phyloP scores from a whole-genome alignment of 768 basidiomycete species.

The Mycena olivaceomarginata region DNA sequence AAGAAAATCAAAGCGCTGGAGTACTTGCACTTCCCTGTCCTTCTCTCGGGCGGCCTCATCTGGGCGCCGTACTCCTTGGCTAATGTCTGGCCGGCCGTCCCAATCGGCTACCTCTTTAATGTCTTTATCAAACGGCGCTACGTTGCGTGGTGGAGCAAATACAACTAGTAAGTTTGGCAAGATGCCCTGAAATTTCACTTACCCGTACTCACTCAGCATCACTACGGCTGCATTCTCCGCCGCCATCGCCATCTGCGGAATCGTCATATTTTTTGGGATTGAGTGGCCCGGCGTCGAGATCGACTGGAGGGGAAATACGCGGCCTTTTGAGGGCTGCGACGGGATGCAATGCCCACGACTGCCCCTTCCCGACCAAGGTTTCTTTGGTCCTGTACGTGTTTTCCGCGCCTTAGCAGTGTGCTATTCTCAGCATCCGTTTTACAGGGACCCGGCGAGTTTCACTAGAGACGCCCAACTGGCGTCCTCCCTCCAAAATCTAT shows the following conservation, averaged over 20 bases:
- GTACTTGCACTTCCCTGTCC: slow-evolving; percentile 57
- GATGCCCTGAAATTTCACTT: neutral
- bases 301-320: slow-evolving; percentile 55
- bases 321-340: slow-evolving; percentile 46
- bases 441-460: slow-evolving; percentile 4
- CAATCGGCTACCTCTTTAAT: slow-evolving; percentile 32
- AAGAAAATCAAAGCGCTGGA: slow-evolving; percentile 48
- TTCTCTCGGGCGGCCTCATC: slow-evolving; percentile 50
- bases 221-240: slow-evolving; percentile 55
- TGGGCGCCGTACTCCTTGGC: slow-evolving; percentile 49
- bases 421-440: neutral
- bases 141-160: slow-evolving; percentile 53
- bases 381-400: slow-evolving; percentile 49
- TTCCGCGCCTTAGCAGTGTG: neutral
- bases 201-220: slow-evolving; percentile 38
- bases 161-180: slow-evolving; percentile 50
- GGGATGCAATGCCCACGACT: slow-evolving; percentile 41
- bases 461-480: neutral
- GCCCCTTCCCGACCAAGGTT: slow-evolving; percentile 41
- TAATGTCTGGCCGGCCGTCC: slow-evolving; percentile 48
- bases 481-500: neutral
- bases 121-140: slow-evolving; percentile 47
- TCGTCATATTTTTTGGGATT: slow-evolving; percentile 60
- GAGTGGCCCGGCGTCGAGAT: slow-evolving; percentile 48
- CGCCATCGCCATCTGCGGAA: slow-evolving; percentile 57